These are phyloP conservation scores for Torrubiellomyces zombiae DNA, from an alignment of 2,329 filamentous ascomycete genomes.

Conservation along the genomic window DNA sequence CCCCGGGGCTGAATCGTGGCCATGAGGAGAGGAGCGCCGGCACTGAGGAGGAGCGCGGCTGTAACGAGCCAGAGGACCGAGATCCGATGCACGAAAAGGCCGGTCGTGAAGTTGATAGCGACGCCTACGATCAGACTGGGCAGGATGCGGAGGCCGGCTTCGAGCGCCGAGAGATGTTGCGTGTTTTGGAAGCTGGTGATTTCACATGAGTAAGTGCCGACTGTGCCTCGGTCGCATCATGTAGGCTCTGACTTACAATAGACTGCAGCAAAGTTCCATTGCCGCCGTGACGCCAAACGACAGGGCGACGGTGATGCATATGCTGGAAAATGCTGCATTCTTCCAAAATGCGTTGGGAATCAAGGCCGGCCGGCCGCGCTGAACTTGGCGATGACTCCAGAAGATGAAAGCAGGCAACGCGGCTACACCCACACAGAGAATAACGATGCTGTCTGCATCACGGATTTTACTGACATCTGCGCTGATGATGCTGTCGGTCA, in stretches of 20 bases:
- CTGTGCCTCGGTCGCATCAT: not conserved
- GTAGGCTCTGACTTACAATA: conserved; percentile 24
- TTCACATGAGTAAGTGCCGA: not conserved
- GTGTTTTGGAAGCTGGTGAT: conserved; percentile 30
- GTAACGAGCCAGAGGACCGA: conserved; percentile 22
- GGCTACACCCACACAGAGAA: conserved; percentile 25
- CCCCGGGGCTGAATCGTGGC: conserved; percentile 29
- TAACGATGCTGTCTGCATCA: conserved; percentile 23
- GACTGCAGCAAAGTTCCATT: conserved; percentile 28
- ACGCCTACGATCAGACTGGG: conserved; percentile 27
- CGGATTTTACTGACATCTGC: conserved; percentile 22
- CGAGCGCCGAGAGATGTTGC: conserved; percentile 25
- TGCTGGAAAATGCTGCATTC: conserved; percentile 36
- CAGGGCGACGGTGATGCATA: conserved; percentile 33
- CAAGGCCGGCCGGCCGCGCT: conserved; percentile 28
- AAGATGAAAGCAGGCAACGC: conserved; percentile 30
- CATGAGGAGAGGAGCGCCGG: conserved; percentile 35
- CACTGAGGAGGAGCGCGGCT: conserved; percentile 22
- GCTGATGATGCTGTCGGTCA: conserved; percentile 20
- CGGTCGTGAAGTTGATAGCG: conserved; percentile 24
- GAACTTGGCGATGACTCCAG: conserved; percentile 35
- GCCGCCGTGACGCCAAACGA: conserved; percentile 27
- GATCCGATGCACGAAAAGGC: conserved; percentile 27
- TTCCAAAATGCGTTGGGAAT: conserved; percentile 47
- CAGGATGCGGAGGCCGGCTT: conserved; percentile 27